Conservation (phyloP, 2,329 filamentous ascomycete species). For the Corniculantispora saksenae region DNA sequence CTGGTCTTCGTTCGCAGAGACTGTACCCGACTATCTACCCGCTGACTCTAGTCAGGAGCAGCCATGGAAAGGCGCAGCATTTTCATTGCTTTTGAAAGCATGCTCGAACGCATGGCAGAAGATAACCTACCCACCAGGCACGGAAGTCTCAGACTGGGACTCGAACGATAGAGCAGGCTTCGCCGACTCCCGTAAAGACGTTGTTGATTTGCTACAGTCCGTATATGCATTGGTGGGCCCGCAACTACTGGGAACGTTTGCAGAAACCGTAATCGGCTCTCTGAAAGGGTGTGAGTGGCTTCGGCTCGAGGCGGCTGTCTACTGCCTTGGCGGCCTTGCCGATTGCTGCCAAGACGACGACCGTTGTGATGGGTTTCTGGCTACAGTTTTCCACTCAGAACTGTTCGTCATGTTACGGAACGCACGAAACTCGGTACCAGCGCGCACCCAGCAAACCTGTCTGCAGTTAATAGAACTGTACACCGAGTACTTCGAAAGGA, state of each 20-base stretch:
- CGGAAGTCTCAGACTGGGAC: conserved; percentile 66
- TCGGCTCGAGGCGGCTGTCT: conserved; percentile 61
- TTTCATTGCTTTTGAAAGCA: conserved; percentile 54
- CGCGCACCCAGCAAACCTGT: conserved; percentile 66
- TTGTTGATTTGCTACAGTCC: conserved; percentile 75
- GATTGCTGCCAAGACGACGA: conserved; percentile 63
- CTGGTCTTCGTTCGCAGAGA: conserved; percentile 76
- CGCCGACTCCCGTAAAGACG: conserved; percentile 72
- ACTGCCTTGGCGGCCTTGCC: conserved; percentile 65
- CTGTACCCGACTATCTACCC: conserved; percentile 53
- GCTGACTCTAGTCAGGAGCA: background rate
- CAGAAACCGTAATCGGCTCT: conserved; percentile 53
- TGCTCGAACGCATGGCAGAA: conserved; percentile 69
- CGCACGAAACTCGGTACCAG: conserved; percentile 54
- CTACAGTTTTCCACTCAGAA: conserved; percentile 61
- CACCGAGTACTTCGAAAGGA: conserved; percentile 73
- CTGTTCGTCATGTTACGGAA: conserved; percentile 57
- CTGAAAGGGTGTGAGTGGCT: conserved; percentile 54
- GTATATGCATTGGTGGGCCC: conserved; percentile 64
- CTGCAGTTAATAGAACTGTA: conserved; percentile 72
- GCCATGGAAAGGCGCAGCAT: background rate
- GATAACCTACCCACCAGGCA: conserved; percentile 64
- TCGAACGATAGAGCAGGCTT: conserved; percentile 68
- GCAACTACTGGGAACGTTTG: conserved; percentile 58
- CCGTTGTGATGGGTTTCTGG: conserved; percentile 60